A percentile compares a stretch with the other conserved stretches of the same genome.
phyloP scores from a whole-genome alignment of 140 eudicot genomes.

The Stevia rebaudiana region DNA sequence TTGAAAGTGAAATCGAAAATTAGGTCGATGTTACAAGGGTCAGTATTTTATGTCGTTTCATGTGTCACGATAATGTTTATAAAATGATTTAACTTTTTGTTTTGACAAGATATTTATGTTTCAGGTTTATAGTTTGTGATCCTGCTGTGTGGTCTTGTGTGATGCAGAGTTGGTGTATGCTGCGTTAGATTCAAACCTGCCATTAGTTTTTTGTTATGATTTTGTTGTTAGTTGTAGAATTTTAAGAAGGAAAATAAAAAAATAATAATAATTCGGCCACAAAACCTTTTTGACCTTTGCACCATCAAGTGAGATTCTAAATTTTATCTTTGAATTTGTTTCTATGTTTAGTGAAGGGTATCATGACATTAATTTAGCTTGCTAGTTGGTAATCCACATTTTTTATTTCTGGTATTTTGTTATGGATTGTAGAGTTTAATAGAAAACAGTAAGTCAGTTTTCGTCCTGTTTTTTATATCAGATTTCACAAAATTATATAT shows the following conservation, averaged over 20 bases:
- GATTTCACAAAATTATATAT: too few relatives aligned
- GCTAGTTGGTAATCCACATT: neutral
- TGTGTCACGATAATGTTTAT: neutral
- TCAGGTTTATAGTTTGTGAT: neutral
- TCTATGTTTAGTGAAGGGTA: neutral
- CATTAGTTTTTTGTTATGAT: neutral
- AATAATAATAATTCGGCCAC: neutral
- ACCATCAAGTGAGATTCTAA: neutral
- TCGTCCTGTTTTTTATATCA: too few relatives aligned
- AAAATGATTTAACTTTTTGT: too few relatives aligned
- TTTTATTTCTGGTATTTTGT: neutral
- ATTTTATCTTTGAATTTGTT: neutral
- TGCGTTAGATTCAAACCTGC: neutral
- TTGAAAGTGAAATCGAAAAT: conserved; percentile 12
- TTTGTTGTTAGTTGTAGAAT: conserved; percentile 3
- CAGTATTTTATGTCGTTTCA: conserved; percentile 5
- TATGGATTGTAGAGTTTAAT: neutral
- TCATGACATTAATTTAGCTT: neutral
- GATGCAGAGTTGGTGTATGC: neutral
- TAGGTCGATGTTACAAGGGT: conserved; percentile 28
- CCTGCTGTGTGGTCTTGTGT: neutral
- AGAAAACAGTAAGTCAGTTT: too few relatives aligned
- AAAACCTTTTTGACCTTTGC: neutral
- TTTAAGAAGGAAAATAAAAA: neutral
- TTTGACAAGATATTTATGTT: neutral